A percentile compares a stretch with the other conserved stretches of the same genome.
Evolutionary conservation across 2,329 filamentous ascomycete genomes (phyloP).

Genomic region (Macroventuria anomochaeta): DNA sequence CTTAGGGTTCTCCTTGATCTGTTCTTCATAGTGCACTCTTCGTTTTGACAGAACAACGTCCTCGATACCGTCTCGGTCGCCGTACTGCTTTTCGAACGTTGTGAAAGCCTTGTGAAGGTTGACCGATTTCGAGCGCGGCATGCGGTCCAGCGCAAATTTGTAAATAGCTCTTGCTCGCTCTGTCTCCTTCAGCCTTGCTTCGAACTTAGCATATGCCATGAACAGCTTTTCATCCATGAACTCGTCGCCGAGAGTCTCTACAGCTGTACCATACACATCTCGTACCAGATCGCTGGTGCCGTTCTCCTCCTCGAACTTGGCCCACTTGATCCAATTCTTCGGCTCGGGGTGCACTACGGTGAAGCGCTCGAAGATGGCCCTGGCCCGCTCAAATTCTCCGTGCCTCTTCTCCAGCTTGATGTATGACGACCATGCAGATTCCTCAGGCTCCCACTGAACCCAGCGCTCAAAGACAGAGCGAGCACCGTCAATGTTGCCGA

Average conservation of each 20-base stretch:
- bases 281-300: conserved; percentile 90
- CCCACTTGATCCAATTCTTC: conserved; percentile 98
- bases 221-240: conserved; percentile 97
- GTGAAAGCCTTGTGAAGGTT: conserved; percentile 92
- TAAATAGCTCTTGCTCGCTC: conserved; percentile 94
- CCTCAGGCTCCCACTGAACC: conserved; percentile 98
- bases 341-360: conserved; percentile 93
- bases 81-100: conserved; percentile 97
- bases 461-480: conserved; percentile 95
- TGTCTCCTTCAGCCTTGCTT: conserved; percentile 93
- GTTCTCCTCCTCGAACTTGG: conserved; percentile 93
- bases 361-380: conserved; percentile 87
- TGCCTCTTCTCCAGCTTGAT: conserved; percentile 98
- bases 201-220: conserved; percentile 92
- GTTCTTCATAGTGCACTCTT: conserved; percentile 90
- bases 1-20: conserved; percentile 90
- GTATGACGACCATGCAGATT: conserved; percentile 93
- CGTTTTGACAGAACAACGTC: conserved; percentile 96
- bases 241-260: conserved; percentile 89
- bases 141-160: conserved; percentile 91
- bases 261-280: conserved; percentile 86
- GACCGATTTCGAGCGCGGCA: conserved; percentile 85
- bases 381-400: conserved; percentile 86
- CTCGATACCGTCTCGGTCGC: conserved; percentile 90
- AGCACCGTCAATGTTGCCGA: conserved; percentile 91